These are phyloP conservation scores for Endotrypanum monterogeii DNA, from an alignment of 208 protist species.

Conservation along the genomic window DNA sequence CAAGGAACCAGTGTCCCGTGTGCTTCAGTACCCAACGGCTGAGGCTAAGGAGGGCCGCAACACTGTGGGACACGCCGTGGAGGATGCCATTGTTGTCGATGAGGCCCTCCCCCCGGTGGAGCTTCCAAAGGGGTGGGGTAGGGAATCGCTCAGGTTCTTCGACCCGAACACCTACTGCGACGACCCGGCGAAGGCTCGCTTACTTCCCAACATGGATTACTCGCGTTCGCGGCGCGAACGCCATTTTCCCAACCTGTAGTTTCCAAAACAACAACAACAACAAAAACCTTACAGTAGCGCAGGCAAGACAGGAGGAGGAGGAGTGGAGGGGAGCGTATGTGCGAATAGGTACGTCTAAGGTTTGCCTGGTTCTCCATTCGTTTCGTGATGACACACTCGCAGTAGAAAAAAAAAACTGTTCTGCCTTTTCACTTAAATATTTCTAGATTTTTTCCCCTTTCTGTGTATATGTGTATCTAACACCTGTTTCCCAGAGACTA, in stretches of 20 bases:
- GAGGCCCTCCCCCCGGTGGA: constrained; percentile 23
- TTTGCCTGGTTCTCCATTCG: background rate
- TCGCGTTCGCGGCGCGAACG: constrained; percentile 24
- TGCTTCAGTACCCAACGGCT: constrained; percentile 11
- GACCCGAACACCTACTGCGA: constrained; percentile 83
- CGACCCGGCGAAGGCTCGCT: constrained; percentile 62
- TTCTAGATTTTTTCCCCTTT: constrained; percentile 1
- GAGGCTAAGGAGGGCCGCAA: constrained; percentile 15
- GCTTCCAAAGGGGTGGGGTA: constrained; percentile 75
- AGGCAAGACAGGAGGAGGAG: background rate
- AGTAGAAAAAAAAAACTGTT: background rate
- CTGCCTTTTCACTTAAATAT: constrained; percentile 15
- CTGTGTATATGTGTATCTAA: background rate
- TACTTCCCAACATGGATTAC: constrained; percentile 29
- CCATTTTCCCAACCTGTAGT: constrained; percentile 4
- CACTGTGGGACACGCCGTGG: constrained; percentile 45
- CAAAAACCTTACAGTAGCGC: background rate
- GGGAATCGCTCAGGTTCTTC: constrained; percentile 66
- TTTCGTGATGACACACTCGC: constrained; percentile 2
- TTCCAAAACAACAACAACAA: background rate
- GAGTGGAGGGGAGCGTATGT: background rate
- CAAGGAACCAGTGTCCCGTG: constrained; percentile 11
- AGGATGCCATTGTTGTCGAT: constrained; percentile 30
- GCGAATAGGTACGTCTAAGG: background rate
- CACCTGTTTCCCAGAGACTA: background rate